Conservation (phyloP, 2,329 filamentous ascomycete genomes). For the Botrytis deweyae region DNA sequence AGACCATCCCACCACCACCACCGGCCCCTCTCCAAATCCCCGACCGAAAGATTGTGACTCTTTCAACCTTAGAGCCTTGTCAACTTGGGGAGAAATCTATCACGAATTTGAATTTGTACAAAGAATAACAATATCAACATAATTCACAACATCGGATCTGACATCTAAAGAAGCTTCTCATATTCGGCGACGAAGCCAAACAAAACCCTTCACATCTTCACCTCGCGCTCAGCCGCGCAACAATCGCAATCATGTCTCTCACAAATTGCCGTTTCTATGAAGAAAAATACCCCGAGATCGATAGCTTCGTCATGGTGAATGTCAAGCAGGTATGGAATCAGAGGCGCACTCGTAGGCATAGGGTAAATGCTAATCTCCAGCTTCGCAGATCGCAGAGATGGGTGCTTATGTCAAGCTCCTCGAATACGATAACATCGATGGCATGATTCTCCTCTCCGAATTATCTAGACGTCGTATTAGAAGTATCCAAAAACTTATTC, state of each 20-base stretch:
- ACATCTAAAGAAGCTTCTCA: neutral
- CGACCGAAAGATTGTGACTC: slow-evolving; percentile 19
- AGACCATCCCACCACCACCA: slow-evolving; percentile 22
- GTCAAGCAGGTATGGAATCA: slow-evolving; percentile 78
- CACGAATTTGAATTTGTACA: slow-evolving; percentile 17
- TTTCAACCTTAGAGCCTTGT: slow-evolving; percentile 7
- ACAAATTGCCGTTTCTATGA: slow-evolving; percentile 97
- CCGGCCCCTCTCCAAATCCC: slow-evolving; percentile 17
- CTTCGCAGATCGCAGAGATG: slow-evolving; percentile 89
- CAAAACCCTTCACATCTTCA: slow-evolving; percentile 13
- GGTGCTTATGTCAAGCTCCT: slow-evolving; percentile 99
- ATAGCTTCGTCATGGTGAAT: slow-evolving; percentile 99
- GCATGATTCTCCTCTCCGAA: slow-evolving; percentile 99
- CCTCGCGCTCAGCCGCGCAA: slow-evolving; percentile 29
- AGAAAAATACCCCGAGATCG: slow-evolving; percentile 96
- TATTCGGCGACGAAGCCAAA: slow-evolving; percentile 18
- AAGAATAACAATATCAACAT: slow-evolving; percentile 9
- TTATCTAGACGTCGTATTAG: slow-evolving; percentile 96
- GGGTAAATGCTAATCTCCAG: slow-evolving; percentile 21
- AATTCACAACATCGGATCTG: neutral
- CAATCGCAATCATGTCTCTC: slow-evolving; percentile 77
- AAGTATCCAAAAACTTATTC: slow-evolving; percentile 98
- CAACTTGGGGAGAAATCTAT: slow-evolving; percentile 6
- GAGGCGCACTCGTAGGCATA: neutral
- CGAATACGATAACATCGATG: slow-evolving; percentile 99